Evolutionary conservation across 345 rosid genomes (phyloP).

Genomic region (Raphanus raphanistrum): DNA sequence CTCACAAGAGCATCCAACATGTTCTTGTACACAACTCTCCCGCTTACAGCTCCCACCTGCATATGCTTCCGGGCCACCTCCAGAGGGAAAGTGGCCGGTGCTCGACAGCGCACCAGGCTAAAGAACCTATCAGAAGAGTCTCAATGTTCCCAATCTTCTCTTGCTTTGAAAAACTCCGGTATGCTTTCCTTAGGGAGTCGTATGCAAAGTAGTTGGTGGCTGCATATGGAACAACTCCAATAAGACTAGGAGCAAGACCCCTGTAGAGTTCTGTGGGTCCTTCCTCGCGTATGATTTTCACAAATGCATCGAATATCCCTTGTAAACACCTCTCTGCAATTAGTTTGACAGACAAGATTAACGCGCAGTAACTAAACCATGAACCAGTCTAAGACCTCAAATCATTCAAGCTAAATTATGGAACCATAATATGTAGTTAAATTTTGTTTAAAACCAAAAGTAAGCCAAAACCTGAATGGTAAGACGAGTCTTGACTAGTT

Average conservation of each 20-base stretch:
- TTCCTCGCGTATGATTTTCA: conserved; percentile 74
- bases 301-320: conserved; percentile 72
- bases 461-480: conserved; percentile 71
- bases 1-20: conserved; percentile 78
- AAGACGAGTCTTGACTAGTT: conserved; percentile 85
- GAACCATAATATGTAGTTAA: too few species aligned
- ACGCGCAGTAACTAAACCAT: background rate
- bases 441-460: background rate
- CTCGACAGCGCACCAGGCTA: conserved; percentile 93
- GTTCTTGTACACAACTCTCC: conserved; percentile 83
- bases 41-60: conserved; percentile 93
- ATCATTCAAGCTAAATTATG: too few species aligned
- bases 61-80: conserved; percentile 98
- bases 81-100: conserved; percentile 86
- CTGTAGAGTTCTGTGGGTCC: conserved; percentile 86
- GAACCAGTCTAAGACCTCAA: background rate
- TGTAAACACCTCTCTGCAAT: conserved; percentile 73
- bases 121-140: conserved; percentile 85
- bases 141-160: conserved; percentile 85
- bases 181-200: conserved; percentile 74
- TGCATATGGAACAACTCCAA: conserved; percentile 95
- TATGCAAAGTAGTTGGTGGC: conserved; percentile 93
- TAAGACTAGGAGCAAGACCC: conserved; percentile 92
- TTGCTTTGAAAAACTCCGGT: conserved; percentile 63
- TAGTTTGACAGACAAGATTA: conserved; percentile 7